Conservation (phyloP, 2,329 filamentous ascomycete genomes). For the Periglandula ipomoeae region DNA sequence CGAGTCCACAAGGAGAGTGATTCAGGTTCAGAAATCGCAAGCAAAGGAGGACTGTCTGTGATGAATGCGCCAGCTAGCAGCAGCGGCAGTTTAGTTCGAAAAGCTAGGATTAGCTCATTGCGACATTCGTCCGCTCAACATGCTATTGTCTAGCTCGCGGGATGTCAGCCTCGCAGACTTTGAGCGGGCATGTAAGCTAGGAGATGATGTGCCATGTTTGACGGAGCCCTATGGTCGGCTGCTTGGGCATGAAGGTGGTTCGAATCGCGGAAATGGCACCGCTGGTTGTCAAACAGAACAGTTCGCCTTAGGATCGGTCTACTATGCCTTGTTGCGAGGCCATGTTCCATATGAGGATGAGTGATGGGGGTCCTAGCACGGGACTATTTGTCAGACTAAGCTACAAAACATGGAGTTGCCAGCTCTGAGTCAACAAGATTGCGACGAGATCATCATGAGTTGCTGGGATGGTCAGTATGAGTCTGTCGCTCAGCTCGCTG, state of each 20-base stretch:
- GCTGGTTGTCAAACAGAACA: slow-evolving; percentile 8
- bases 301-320: slow-evolving; percentile 10
- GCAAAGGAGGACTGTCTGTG: slow-evolving; percentile 1
- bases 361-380: slow-evolving; percentile 7
- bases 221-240: slow-evolving; percentile 9
- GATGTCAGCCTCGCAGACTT: slow-evolving; percentile 9
- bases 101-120: slow-evolving; percentile 7
- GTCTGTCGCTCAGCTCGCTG: slow-evolving; percentile 6
- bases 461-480: slow-evolving; percentile 9
- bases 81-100: slow-evolving; percentile 10
- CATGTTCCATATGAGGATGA: slow-evolving; percentile 7
- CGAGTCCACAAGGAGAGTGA: slow-evolving; percentile 1
- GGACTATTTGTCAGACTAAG: slow-evolving; percentile 4
- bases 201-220: neutral
- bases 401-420: slow-evolving; percentile 9
- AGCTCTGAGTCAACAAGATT: neutral
- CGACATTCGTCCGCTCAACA: slow-evolving; percentile 8
- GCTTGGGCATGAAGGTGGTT: slow-evolving; percentile 5
- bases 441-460: slow-evolving; percentile 7
- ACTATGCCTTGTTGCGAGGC: slow-evolving; percentile 7
- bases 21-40: slow-evolving; percentile 5
- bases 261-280: slow-evolving; percentile 3
- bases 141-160: slow-evolving; percentile 3
- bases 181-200: neutral
- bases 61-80: slow-evolving; percentile 9